Conservation (phyloP, 129 eudicot species). For the Chrysanthemum seticuspe region DNA sequence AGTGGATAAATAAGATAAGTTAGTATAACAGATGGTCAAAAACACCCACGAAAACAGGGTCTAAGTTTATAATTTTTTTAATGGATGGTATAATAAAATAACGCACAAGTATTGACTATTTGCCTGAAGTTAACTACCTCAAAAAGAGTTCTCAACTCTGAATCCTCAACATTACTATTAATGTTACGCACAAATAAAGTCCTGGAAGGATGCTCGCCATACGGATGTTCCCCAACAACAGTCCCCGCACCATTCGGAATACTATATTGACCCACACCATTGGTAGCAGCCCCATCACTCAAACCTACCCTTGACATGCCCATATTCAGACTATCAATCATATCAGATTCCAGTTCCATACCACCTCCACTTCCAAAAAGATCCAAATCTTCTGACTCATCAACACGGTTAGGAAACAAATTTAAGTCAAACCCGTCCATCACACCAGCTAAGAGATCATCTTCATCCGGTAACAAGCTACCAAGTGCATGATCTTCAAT, state of each 20-base stretch:
- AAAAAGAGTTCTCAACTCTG: constrained; percentile 67
- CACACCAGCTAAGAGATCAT: constrained; percentile 80
- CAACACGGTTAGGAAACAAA: constrained; percentile 40
- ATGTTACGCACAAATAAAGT: constrained; percentile 92
- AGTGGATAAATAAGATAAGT: constrained; percentile 5
- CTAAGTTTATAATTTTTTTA: too few relatives aligned
- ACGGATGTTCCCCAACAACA: constrained; percentile 85
- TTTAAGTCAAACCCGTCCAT: constrained; percentile 55
- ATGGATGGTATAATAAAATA: neutral
- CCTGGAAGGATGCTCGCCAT: constrained; percentile 94
- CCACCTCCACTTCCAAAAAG: constrained; percentile 91
- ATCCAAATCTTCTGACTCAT: constrained; percentile 76
- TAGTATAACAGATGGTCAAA: constrained; percentile 9
- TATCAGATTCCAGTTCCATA: constrained; percentile 69
- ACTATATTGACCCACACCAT: constrained; percentile 41
- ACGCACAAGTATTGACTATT: neutral
- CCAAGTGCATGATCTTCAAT: constrained; percentile 38
- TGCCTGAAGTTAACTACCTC: constrained; percentile 52
- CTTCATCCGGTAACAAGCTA: constrained; percentile 77
- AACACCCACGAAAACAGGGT: neutral
- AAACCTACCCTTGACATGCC: constrained; percentile 49
- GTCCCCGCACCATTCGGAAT: constrained; percentile 53
- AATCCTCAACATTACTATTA: constrained; percentile 90
- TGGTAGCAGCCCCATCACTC: constrained; percentile 51
- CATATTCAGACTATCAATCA: constrained; percentile 39